phyloP scores from a whole-genome alignment of 306 rosid genomes.

The Myrica gale region DNA sequence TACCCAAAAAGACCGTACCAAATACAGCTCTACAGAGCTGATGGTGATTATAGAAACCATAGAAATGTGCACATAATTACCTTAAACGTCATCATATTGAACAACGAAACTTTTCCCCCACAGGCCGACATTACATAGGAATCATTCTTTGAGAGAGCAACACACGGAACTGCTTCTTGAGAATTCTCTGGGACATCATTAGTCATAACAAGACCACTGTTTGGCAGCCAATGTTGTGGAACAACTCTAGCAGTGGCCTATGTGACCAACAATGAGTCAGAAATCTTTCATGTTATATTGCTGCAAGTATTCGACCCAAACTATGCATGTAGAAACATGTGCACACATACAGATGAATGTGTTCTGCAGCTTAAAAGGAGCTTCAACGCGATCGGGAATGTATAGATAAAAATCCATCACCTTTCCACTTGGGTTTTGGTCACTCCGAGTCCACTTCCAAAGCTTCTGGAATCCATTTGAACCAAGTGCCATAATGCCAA shows the following conservation, averaged over 20 bases:
- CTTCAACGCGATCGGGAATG: neutral
- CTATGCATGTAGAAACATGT: neutral
- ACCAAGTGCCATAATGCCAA: conserved; percentile 81
- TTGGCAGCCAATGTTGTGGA: conserved; percentile 87
- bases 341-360: neutral
- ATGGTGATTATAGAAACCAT: neutral
- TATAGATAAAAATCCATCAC: conserved; percentile 31
- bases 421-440: conserved; percentile 70
- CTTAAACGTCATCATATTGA: conserved; percentile 82
- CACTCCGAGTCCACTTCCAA: conserved; percentile 84
- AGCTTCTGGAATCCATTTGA: conserved; percentile 80
- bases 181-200: conserved; percentile 73
- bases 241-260: conserved; percentile 80
- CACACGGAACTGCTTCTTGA: conserved; percentile 83
- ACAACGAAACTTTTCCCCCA: conserved; percentile 81
- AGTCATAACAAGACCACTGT: conserved; percentile 79
- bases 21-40: neutral
- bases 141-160: conserved; percentile 83
- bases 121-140: conserved; percentile 86
- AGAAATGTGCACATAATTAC: conserved; percentile 26
- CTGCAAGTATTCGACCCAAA: neutral
- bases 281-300: conserved; percentile 11
- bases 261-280: conserved; percentile 38
- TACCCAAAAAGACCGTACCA: conserved; percentile 1
- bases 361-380: neutral